Base-by-base conservation (phyloP, 352 stramenopile species). In the Globisporangium polare region DNA sequence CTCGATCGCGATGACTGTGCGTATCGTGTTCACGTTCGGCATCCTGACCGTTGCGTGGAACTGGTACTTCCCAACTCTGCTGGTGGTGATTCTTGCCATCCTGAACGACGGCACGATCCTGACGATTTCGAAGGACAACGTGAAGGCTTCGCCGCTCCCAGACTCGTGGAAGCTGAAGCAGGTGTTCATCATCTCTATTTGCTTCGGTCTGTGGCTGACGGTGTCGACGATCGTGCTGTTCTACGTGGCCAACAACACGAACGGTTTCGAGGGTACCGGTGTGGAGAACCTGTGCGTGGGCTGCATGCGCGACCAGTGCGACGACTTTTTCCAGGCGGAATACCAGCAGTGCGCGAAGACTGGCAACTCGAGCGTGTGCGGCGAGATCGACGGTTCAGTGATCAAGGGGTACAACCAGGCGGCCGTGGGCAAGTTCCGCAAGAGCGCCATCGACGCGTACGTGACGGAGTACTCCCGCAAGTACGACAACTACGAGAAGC, bases 21-120 rank as follows among this genome's bases (percentile, higher is more conserved):
- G 91, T 73, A 84, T 97, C 47, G 88, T 96, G 50, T 82, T 96
- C 68, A 93, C 81, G 58, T 89, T 97, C 52, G 90, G 88, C 39
- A 85, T 91, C 20, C 58, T 97, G 59, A 92, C 89, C 33, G 93
- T 97, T 29, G 83, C 78, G 57, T 92, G 82, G 66, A 92, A 94
- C 67, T 96, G 86, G 75, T 88, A 91, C 67, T 90, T 97, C 58
- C 77, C 93, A 52, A 87, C 88, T 26, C 70, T 97, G 26, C 69
- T 95, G 55, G 80, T 97, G 20, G 91, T 97, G 59, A 87, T 97
- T 56, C 68, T 97, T 26, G 91, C 89, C 24, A 85, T 97, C 49
- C 62, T 97, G 57, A 97, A 97, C 79, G 88, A 97, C 65, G 85
- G 90, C 56, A 89, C 81, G 51, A 91, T 93, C 58, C 68, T 90